Conservation (phyloP, 2,329 filamentous ascomycete genomes). For the Colletotrichum lentis region DNA sequence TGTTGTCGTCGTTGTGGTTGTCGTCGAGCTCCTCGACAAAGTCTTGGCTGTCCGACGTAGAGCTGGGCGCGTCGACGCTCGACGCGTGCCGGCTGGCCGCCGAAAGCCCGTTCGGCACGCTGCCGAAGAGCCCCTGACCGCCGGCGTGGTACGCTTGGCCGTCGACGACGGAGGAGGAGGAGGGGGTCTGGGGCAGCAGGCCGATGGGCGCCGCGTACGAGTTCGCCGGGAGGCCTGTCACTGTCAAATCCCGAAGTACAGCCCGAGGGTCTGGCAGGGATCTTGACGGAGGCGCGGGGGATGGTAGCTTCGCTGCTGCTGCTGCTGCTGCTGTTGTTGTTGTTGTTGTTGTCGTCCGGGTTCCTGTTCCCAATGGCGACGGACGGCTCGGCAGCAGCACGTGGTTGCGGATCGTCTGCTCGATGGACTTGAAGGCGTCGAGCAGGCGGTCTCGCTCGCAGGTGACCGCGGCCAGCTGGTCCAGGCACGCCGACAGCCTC, state of each 20-base stretch:
- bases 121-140: slow-evolving; percentile 3
- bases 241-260: slow-evolving; percentile 1
- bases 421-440: slow-evolving; percentile 35
- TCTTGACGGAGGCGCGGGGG: not conserved
- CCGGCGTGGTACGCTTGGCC: not conserved
- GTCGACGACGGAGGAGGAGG: not conserved
- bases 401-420: slow-evolving; percentile 34
- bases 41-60: slow-evolving; percentile 28
- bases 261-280: slow-evolving; percentile 13
- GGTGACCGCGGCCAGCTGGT: slow-evolving; percentile 42
- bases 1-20: not conserved
- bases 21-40: slow-evolving; percentile 13
- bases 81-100: slow-evolving; percentile 20
- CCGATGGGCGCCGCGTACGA: slow-evolving; percentile 1
- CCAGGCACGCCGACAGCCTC: slow-evolving; percentile 41
- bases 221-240: not conserved
- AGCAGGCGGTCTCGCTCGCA: slow-evolving; percentile 41
- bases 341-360: too few species aligned
- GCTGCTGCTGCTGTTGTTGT: too few species aligned
- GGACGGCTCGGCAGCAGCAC: slow-evolving; percentile 25
- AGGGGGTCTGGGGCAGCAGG: not conserved
- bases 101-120: not conserved
- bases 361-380: not conserved
- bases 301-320: not conserved
- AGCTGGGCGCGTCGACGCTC: slow-evolving; percentile 21